Conservation (phyloP, 345 rosid genomes). For the Murraya koenigii region DNA sequence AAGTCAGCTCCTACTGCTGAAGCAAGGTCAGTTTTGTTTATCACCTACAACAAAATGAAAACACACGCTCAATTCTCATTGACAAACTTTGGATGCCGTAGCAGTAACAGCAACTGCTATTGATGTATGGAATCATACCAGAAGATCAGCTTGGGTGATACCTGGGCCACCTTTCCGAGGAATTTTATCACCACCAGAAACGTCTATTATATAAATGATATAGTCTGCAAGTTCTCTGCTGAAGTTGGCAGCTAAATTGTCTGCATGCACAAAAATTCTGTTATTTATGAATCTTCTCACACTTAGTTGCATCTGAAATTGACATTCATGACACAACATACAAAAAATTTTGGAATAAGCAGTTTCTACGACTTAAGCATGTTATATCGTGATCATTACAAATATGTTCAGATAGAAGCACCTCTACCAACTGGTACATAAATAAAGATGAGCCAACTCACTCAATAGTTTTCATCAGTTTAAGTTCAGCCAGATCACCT, state of each 20-base stretch:
- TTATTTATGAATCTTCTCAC: neutral
- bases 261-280: slow-evolving; percentile 38
- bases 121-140: slow-evolving; percentile 37
- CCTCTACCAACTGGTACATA: neutral
- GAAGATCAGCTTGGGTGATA: slow-evolving; percentile 95
- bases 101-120: neutral
- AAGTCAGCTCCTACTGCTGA: slow-evolving; percentile 85
- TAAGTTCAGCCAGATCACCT: neutral
- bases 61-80: neutral
- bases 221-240: slow-evolving; percentile 95
- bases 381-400: neutral
- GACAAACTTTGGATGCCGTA: neutral
- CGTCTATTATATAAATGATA: slow-evolving; percentile 91
- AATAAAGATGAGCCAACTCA: neutral
- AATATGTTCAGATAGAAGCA: no score
- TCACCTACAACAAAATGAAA: slow-evolving; percentile 47
- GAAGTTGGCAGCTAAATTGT: slow-evolving; percentile 95
- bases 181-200: slow-evolving; percentile 90
- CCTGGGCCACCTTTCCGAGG: slow-evolving; percentile 99
- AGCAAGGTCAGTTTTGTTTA: slow-evolving; percentile 96
- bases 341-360: neutral
- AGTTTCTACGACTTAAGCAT: neutral
- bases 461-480: neutral
- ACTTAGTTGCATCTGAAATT: neutral
- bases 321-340: neutral